Conservation (phyloP, 192 early-diverging fungal genomes). For the Kappamyces sp. region DNA sequence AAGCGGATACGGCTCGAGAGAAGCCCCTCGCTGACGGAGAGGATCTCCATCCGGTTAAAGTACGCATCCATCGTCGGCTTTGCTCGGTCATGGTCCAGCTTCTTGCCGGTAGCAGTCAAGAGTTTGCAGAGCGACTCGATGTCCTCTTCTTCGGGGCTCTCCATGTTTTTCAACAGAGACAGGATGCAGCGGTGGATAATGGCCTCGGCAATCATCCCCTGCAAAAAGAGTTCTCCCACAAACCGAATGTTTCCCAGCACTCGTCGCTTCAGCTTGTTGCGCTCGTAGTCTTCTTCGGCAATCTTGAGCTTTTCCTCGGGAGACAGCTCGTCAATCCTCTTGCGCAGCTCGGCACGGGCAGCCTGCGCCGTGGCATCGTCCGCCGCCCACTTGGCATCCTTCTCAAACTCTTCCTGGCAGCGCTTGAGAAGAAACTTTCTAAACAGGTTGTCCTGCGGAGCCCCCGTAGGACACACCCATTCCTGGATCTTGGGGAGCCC, state of each 20-base stretch:
- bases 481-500: constrained; percentile 45
- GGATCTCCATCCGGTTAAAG: constrained; percentile 74
- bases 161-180: constrained; percentile 64
- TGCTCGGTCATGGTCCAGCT: constrained; percentile 62
- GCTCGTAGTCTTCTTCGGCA: constrained; percentile 64
- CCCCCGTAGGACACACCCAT: constrained; percentile 61
- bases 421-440: constrained; percentile 85
- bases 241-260: constrained; percentile 89
- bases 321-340: constrained; percentile 57
- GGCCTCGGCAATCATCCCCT: constrained; percentile 82
- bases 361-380: constrained; percentile 29
- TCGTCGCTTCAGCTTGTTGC: constrained; percentile 87
- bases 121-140: constrained; percentile 90
- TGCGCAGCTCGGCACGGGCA: constrained; percentile 25
- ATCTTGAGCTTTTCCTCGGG: constrained; percentile 48
- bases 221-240: constrained; percentile 93
- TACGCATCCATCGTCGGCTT: constrained; percentile 72
- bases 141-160: constrained; percentile 89
- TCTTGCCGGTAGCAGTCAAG: constrained; percentile 78
- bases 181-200: constrained; percentile 90
- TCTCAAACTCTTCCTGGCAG: constrained; percentile 95
- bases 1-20: constrained; percentile 83
- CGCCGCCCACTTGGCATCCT: constrained; percentile 69
- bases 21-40: constrained; percentile 64
- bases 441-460: constrained; percentile 63